Conservation (phyloP, 768 basidiomycete genomes). For the Calocybe cyanea region DNA sequence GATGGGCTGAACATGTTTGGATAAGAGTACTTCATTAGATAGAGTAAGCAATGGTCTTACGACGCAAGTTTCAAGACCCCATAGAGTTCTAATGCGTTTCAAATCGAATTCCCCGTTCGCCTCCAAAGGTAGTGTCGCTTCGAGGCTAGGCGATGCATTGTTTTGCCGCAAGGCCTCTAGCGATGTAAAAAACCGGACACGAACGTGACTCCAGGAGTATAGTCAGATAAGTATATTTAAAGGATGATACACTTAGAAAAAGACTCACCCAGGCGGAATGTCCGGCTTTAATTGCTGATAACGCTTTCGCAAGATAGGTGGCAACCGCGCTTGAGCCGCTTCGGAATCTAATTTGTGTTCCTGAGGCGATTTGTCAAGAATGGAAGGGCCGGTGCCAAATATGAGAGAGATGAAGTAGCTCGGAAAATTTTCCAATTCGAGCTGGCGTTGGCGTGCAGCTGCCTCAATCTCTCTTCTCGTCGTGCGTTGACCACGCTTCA, state of each 20-base stretch:
- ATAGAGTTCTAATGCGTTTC: slow-evolving; percentile 13
- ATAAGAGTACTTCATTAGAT: neutral
- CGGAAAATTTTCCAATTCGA: neutral
- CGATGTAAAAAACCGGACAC: slow-evolving; percentile 14
- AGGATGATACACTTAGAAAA: neutral
- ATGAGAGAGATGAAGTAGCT: neutral
- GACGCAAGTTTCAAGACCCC: slow-evolving; percentile 17
- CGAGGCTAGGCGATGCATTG: slow-evolving; percentile 10
- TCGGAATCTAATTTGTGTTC: slow-evolving; percentile 6
- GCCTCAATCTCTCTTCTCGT: neutral
- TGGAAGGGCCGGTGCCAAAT: slow-evolving; percentile 8
- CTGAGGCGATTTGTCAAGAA: slow-evolving; percentile 8
- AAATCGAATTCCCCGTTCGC: slow-evolving; percentile 17
- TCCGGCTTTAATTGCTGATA: slow-evolving; percentile 1
- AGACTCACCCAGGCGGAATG: slow-evolving; percentile 14
- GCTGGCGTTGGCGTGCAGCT: neutral
- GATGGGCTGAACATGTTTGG: slow-evolving; percentile 9
- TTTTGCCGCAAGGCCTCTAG: slow-evolving; percentile 5
- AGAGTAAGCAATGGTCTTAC: slow-evolving; percentile 2
- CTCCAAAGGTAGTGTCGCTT: slow-evolving; percentile 17
- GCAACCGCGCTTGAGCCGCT: neutral
- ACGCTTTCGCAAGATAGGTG: neutral
- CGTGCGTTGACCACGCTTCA: slow-evolving; percentile 3
- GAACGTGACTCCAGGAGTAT: slow-evolving; percentile 12
- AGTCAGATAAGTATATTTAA: neutral